Percentiles rank a stretch among this genome's conserved stretches.
These are phyloP conservation scores for Candida easanensis DNA, from an alignment of 805 yeast species.

Conservation along the genomic window DNA sequence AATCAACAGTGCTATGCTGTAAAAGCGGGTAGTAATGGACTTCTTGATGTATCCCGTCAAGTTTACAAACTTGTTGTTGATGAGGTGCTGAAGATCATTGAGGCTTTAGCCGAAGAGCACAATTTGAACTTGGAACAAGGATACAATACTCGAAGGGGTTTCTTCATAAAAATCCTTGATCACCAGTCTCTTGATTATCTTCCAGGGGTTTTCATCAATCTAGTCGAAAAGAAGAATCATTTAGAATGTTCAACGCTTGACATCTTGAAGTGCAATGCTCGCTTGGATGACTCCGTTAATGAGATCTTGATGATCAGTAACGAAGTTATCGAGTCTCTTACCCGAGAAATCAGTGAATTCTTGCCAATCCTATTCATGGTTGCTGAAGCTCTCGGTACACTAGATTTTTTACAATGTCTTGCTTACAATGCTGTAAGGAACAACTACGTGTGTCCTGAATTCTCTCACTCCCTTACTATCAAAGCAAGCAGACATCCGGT, in stretches of 20 bases:
- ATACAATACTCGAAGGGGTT: conserved; percentile 38
- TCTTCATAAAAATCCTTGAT: conserved; percentile 33
- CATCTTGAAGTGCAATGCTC: conserved; percentile 37
- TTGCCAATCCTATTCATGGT: conserved; percentile 39
- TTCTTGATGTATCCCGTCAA: conserved; percentile 43
- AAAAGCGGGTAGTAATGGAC: conserved; percentile 41
- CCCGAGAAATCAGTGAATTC: conserved; percentile 26
- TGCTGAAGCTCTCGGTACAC: conserved; percentile 40
- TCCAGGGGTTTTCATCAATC: conserved; percentile 36
- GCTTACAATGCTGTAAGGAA: conserved; percentile 27
- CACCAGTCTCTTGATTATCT: conserved; percentile 19
- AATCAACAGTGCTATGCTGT: conserved; percentile 46
- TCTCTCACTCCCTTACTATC: conserved; percentile 30
- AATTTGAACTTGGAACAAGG: conserved; percentile 29
- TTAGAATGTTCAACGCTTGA: conserved; percentile 41
- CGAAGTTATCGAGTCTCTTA: conserved; percentile 32
- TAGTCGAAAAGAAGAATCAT: conserved; percentile 27
- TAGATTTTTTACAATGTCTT: conserved; percentile 39
- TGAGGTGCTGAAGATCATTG: conserved; percentile 32
- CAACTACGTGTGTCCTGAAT: conserved; percentile 35
- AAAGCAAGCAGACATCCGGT: conserved; percentile 42
- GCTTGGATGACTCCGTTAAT: conserved; percentile 36
- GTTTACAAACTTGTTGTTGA: conserved; percentile 36
- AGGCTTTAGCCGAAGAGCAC: conserved; percentile 24
- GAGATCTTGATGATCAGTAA: conserved; percentile 45